Conservation (phyloP, 495 filamentous ascomycete species). For the Neurospora hispaniola region DNA sequence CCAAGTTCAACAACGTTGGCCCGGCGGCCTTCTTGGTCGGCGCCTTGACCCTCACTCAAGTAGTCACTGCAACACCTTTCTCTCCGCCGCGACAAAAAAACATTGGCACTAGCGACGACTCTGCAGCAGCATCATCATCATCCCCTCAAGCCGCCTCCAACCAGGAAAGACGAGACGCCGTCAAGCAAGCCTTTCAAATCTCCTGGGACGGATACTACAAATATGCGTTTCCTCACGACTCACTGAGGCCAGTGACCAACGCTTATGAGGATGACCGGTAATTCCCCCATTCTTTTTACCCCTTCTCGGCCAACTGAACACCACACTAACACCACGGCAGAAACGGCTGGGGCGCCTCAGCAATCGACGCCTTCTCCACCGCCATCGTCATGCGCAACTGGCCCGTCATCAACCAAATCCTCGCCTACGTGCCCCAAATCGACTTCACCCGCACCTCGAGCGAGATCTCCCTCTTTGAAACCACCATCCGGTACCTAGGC, state of each 20-base stretch:
- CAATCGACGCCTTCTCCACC: conserved; percentile 74
- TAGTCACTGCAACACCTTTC: conserved; percentile 1
- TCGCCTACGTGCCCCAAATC: conserved; percentile 56
- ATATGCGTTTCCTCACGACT: conserved; percentile 73
- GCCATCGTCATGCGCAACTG: conserved; percentile 66
- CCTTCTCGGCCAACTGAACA: no score
- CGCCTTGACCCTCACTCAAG: background rate
- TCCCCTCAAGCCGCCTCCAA: conserved; percentile 1
- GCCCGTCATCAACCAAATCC: conserved; percentile 55
- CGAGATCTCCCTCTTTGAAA: conserved; percentile 73
- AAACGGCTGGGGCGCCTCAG: conserved; percentile 80
- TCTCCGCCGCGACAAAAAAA: background rate
- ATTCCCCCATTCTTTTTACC: conserved; percentile 3
- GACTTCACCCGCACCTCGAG: conserved; percentile 52
- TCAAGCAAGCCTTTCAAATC: conserved; percentile 64
- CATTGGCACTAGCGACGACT: background rate
- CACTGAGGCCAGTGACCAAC: conserved; percentile 59
- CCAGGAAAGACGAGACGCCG: conserved; percentile 43
- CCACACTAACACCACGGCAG: conserved; percentile 24
- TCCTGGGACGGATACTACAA: conserved; percentile 75
- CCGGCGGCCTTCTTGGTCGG: background rate
- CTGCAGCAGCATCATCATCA: background rate
- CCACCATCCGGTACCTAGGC: conserved; percentile 77
- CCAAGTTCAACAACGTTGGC: background rate
- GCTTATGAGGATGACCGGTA: conserved; percentile 58